Percentiles rank a stretch among this genome's conserved stretches.
Evolutionary conservation across 768 basidiomycete species (phyloP).

Genomic region (Boletus patriciae): DNA sequence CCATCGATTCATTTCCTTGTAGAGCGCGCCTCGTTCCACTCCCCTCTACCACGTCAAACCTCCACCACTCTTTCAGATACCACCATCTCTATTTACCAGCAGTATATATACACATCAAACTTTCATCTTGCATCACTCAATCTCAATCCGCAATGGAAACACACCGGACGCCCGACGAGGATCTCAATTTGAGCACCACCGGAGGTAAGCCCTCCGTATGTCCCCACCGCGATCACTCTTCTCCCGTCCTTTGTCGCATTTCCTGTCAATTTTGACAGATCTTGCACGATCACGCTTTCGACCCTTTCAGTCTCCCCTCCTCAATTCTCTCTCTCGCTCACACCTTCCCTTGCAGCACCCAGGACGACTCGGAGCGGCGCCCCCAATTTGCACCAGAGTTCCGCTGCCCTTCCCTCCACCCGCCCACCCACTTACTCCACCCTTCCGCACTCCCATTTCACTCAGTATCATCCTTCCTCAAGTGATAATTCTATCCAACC

Average conservation of each 20-base stretch:
- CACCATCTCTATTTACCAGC: neutral
- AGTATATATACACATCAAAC: slow-evolving; percentile 7
- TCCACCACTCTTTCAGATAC: neutral
- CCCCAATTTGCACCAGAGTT: neutral
- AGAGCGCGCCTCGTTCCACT: neutral
- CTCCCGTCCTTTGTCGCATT: slow-evolving; percentile 7
- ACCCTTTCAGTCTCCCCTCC: neutral
- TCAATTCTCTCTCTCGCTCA: slow-evolving; percentile 5
- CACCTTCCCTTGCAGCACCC: slow-evolving; percentile 5
- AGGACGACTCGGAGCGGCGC: neutral
- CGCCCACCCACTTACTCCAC: neutral
- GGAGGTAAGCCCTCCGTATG: slow-evolving; percentile 30
- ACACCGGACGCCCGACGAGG: slow-evolving; percentile 21
- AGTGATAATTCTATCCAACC: neutral
- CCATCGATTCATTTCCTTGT: slow-evolving; percentile 3
- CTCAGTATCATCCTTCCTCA: neutral
- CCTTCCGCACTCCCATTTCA: slow-evolving; percentile 1
- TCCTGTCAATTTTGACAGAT: slow-evolving; percentile 14
- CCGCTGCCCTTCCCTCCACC: neutral
- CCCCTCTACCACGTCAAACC: neutral
- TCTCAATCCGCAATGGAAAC: slow-evolving; percentile 25
- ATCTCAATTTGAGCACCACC: slow-evolving; percentile 14
- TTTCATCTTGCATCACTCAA: neutral
- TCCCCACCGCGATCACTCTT: slow-evolving; percentile 9
- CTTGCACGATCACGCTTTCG: slow-evolving; percentile 11